Conservation (phyloP, 768 basidiomycete genomes). For the Cyclocybe aegerita region DNA sequence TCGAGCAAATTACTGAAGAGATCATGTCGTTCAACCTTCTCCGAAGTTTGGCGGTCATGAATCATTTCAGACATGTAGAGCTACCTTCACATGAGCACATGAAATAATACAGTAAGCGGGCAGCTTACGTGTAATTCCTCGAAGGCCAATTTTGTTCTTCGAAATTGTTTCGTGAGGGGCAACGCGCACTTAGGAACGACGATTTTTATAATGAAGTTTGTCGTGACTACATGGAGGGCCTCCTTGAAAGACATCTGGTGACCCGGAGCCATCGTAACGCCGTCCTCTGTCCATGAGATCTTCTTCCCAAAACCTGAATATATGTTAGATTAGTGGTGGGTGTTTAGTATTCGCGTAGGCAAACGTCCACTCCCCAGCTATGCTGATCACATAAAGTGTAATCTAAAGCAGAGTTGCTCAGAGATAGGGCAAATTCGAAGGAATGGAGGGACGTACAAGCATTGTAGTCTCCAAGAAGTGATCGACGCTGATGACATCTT, state of each 20-base stretch:
- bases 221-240: conserved; percentile 43
- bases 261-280: conserved; percentile 33
- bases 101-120: neutral
- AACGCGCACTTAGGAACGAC: conserved; percentile 39
- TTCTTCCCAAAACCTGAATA: conserved; percentile 48
- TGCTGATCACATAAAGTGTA: conserved; percentile 54
- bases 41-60: conserved; percentile 33
- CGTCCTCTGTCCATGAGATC: conserved; percentile 47
- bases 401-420: conserved; percentile 32
- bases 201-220: conserved; percentile 34
- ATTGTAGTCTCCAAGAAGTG: conserved; percentile 53
- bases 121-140: conserved; percentile 40
- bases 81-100: conserved; percentile 9
- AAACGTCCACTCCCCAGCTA: conserved; percentile 38
- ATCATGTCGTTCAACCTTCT: conserved; percentile 44
- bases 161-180: conserved; percentile 30
- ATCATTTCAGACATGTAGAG: conserved; percentile 56
- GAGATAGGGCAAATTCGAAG: conserved; percentile 6
- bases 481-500: conserved; percentile 38
- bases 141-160: conserved; percentile 34
- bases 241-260: conserved; percentile 50
- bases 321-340: neutral
- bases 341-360: too few species aligned
- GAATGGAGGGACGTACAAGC: conserved; percentile 34
- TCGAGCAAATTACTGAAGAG: conserved; percentile 53